Percentiles rank a stretch among this genome's conserved stretches.
Conservation (phyloP, 495 filamentous ascomycete genomes). For the Beverwykella pulmonaria region DNA sequence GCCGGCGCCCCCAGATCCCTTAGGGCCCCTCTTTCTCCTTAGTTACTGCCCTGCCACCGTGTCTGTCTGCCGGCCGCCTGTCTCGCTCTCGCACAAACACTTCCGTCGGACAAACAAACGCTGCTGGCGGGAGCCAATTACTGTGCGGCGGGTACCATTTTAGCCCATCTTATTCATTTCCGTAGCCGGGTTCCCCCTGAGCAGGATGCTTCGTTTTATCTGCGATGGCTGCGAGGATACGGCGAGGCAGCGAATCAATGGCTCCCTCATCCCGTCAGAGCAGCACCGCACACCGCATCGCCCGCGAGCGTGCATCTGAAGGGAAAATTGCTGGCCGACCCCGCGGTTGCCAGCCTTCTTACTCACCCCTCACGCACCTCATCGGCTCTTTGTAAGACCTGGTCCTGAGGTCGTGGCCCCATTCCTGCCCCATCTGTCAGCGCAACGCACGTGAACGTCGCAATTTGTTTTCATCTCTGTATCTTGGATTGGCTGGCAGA, state of each 20-base stretch:
- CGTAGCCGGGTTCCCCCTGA: slow-evolving; percentile 16
- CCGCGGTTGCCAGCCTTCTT: neutral
- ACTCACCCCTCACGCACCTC: neutral
- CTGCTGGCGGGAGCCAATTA: slow-evolving; percentile 19
- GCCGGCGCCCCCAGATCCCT: neutral
- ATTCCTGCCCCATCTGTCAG: neutral
- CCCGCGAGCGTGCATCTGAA: slow-evolving; percentile 18
- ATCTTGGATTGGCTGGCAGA: slow-evolving; percentile 5
- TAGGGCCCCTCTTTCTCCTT: neutral
- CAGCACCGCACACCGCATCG: slow-evolving; percentile 28
- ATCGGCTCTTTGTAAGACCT: neutral
- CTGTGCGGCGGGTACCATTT: slow-evolving; percentile 15
- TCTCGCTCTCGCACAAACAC: neutral
- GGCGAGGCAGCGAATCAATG: slow-evolving; percentile 31
- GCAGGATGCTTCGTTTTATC: slow-evolving; percentile 16
- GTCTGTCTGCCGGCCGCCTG: neutral
- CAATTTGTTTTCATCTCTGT: slow-evolving; percentile 24
- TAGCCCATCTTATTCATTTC: slow-evolving; percentile 35
- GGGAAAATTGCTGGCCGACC: slow-evolving; percentile 1
- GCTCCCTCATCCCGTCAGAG: slow-evolving; percentile 16
- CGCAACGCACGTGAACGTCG: slow-evolving; percentile 6
- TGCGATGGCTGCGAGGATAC: slow-evolving; percentile 2
- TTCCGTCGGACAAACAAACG: slow-evolving; percentile 16
- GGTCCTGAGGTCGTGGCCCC: neutral
- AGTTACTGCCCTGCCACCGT: no score